Base-by-base conservation (phyloP, 2,329 filamentous ascomycete species). In the Decorospora gaudefroyi region DNA sequence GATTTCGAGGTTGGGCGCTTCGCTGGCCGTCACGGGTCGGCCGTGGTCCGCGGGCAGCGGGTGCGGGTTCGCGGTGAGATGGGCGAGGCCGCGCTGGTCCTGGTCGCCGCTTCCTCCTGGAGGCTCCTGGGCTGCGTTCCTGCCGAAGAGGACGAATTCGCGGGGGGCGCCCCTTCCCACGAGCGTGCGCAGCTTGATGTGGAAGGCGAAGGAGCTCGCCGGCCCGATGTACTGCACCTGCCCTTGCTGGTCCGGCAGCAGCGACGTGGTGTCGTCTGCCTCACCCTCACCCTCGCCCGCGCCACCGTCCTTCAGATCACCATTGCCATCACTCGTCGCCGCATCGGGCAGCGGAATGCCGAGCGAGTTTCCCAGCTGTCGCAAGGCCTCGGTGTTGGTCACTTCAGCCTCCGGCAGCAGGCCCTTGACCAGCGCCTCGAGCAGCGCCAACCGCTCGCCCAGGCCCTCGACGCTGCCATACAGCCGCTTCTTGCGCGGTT, bases 191-290 rank as follows among this genome's bases (percentile, higher is more conserved):
- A 75, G 61, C 51, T 71, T 71, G 25, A 74, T 52, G 43, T 74
- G 70, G 52, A 75, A 74, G 3, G 68, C 61, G 39, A 73, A 73
- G 26, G 70, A 73, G 59, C 71, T 74, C 27, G 66, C 64, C 1
- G 69, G 71, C 1, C 72, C 73, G 47, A 75, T 74, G 53, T 73
- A 75, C 53, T 75, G 72, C 25, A 66, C 69, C 55, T 74, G 72
- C 5, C 72, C 72, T 42, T 74, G 72, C 53, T 72, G 71, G 51
- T 75, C 72, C 4, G 67, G 72, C 12, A 74, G 59, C 15, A 68
- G 51, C 21, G 66, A 63, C 36, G 70, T 45, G 22, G 62, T 53
- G 36, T 72, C 68, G 13, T 72, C 70, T 12, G 53, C 57, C n/a
- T 67, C 65, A 6, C 42, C 50, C 11, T 72, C 70, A 12, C 53